These are phyloP conservation scores for Gamsiella multidivaricata DNA, from an alignment of 192 early-diverging fungal species.

Conservation along the genomic window DNA sequence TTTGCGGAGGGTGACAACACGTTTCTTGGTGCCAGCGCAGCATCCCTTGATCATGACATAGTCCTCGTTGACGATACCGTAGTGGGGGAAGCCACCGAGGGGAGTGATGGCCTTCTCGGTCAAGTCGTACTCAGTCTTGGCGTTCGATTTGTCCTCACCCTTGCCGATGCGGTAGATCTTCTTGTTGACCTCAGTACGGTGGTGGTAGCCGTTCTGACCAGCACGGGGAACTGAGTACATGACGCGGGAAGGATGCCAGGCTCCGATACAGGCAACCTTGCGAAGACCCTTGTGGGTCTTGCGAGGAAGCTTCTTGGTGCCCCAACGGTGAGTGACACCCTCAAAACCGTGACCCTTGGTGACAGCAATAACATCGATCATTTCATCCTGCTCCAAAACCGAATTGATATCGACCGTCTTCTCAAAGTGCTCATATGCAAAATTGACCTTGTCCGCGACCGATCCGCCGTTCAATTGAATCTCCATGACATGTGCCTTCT, in stretches of 20 bases:
- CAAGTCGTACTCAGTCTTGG: conserved; percentile 96
- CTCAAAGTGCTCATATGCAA: conserved; percentile 97
- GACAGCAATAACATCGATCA: conserved; percentile 98
- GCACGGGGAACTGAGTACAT: conserved; percentile 99
- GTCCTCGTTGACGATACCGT: conserved; percentile 98
- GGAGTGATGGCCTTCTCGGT: conserved; percentile 98
- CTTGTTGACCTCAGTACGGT: conserved; percentile 99
- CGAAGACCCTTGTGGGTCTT: conserved; percentile 99
- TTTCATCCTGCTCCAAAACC: conserved; percentile 98
- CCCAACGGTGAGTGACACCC: conserved; percentile 97
- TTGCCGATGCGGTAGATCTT: conserved; percentile 99
- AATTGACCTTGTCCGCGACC: conserved; percentile 97
- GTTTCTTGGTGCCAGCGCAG: conserved; percentile 96
- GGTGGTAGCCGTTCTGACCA: conserved; percentile 99
- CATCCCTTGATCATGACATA: conserved; percentile 98
- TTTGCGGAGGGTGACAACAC: conserved; percentile 98
- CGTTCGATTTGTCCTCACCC: conserved; percentile 82
- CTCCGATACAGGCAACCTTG: conserved; percentile 99
- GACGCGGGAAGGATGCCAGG: conserved; percentile 96
- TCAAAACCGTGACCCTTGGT: conserved; percentile 99
- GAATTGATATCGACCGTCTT: conserved; percentile 89
- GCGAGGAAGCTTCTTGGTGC: conserved; percentile 99
- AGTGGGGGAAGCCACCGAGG: conserved; percentile 99
- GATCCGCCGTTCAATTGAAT: conserved; percentile 99
- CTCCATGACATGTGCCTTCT: conserved; percentile 99